These are phyloP conservation scores for Blastobotrys raffinosifermentans DNA, from an alignment of 1,139 yeast genomes.

Conservation along the genomic window DNA sequence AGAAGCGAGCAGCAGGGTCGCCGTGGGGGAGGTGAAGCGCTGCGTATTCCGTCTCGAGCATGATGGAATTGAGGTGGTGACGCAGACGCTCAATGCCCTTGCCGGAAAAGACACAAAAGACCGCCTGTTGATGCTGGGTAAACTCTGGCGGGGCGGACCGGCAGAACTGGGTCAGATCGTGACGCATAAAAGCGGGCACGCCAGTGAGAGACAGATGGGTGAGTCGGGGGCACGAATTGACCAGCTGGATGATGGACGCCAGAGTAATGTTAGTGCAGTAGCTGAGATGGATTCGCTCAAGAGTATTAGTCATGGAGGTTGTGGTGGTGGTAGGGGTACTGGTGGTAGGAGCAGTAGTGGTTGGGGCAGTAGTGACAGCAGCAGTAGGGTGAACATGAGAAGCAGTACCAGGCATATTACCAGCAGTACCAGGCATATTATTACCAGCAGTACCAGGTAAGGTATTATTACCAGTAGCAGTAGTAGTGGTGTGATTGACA, in stretches of 20 bases:
- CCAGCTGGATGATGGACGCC: conserved; percentile 41
- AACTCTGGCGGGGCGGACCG: conserved; percentile 95
- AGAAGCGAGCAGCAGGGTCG: no score
- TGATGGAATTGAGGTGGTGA: conserved; percentile 43
- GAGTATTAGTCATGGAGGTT: conserved; percentile 55
- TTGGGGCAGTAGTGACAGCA: background rate
- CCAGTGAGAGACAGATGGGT: conserved; percentile 94
- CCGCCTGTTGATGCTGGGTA: conserved; percentile 75
- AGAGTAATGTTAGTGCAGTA: conserved; percentile 76
- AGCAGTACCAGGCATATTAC: conserved; percentile 48
- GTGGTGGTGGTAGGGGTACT: no score
- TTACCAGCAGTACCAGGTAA: no score
- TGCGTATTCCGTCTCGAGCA: conserved; percentile 1
- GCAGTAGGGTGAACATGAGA: background rate
- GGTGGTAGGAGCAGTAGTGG: no score
- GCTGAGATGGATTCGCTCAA: conserved; percentile 89
- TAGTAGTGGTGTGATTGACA: conserved; percentile 13
- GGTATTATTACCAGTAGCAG: no score
- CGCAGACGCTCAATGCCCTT: conserved; percentile 74
- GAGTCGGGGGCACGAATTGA: conserved; percentile 76
- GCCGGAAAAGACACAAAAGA: conserved; percentile 93
- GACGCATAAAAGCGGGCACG: conserved; percentile 76
- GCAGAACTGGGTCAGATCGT: conserved; percentile 81
- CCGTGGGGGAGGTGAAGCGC: no score
- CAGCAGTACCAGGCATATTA: no score